Evolutionary conservation across 1,284 basidiomycete species (phyloP).

Genomic region (Thecaphora thlaspeos): DNA sequence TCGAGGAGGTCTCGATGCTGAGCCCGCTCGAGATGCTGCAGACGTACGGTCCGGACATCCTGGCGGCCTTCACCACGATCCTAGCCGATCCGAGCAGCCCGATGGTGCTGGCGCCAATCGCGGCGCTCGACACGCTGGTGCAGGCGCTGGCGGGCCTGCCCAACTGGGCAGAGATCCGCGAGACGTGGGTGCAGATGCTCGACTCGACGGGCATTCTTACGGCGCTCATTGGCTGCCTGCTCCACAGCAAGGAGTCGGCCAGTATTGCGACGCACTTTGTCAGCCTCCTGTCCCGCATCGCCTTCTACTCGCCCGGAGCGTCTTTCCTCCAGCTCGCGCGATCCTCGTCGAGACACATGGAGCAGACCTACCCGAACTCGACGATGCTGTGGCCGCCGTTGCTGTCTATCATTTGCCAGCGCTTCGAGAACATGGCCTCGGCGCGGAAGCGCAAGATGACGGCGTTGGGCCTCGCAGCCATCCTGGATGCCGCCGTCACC

Average conservation of each 20-base stretch:
- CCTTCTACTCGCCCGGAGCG: slow-evolving; percentile 21
- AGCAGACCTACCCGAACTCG: slow-evolving; percentile 7
- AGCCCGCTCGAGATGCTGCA: slow-evolving; percentile 42
- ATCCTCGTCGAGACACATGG: slow-evolving; percentile 17
- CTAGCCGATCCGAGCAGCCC: slow-evolving; percentile 45
- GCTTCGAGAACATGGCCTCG: slow-evolving; percentile 51
- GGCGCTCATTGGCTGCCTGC: slow-evolving; percentile 36
- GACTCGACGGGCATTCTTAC: slow-evolving; percentile 34
- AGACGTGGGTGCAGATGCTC: slow-evolving; percentile 27
- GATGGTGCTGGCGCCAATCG: slow-evolving; percentile 43
- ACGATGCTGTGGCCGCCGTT: slow-evolving; percentile 23
- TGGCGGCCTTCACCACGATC: slow-evolving; percentile 34
- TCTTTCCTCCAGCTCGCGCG: slow-evolving; percentile 39
- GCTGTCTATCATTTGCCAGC: slow-evolving; percentile 23
- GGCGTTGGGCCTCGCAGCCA: slow-evolving; percentile 42
- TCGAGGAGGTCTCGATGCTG: slow-evolving; percentile 47
- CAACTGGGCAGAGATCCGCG: slow-evolving; percentile 26
- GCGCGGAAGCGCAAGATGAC: slow-evolving; percentile 40
- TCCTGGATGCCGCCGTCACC: slow-evolving; percentile 16
- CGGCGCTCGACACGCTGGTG: slow-evolving; percentile 40
- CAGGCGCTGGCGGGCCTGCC: slow-evolving; percentile 33
- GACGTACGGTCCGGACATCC: slow-evolving; percentile 34
- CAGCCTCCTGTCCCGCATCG: slow-evolving; percentile 43
- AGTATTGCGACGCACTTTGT: slow-evolving; percentile 45
- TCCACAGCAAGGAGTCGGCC: slow-evolving; percentile 42